Percentiles rank a stretch among this genome's conserved stretches.
Evolutionary conservation across 257 asterid genomes (phyloP).

Genomic region (Rauvolfia tetraphylla): DNA sequence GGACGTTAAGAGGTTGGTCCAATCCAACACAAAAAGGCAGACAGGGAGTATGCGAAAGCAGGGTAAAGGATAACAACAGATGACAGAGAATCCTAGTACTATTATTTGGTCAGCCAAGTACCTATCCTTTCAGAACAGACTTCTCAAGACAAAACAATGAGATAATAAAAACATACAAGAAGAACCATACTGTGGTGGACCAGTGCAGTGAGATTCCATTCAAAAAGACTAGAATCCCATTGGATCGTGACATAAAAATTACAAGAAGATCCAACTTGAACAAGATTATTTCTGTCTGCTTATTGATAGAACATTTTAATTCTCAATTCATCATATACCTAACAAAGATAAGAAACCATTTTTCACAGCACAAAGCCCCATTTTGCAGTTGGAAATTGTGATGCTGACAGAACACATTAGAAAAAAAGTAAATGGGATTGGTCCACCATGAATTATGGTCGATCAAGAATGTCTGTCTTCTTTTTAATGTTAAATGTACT

Average conservation of each 20-base stretch:
- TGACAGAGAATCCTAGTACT: slow-evolving; percentile 3
- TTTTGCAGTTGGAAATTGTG: slow-evolving; percentile 1
- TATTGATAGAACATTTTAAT: background rate
- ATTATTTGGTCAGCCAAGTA: background rate
- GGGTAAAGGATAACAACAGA: background rate
- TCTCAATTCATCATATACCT: background rate
- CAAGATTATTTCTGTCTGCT: background rate
- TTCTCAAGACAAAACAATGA: background rate
- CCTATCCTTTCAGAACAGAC: background rate
- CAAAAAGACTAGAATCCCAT: background rate
- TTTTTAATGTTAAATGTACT: background rate
- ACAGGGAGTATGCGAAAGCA: background rate
- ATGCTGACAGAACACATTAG: background rate
- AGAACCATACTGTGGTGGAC: background rate
- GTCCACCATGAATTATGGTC: slow-evolving; percentile 4
- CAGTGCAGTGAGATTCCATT: background rate
- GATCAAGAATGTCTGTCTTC: background rate
- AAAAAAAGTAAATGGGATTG: background rate
- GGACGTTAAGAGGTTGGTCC: background rate
- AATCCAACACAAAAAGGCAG: background rate
- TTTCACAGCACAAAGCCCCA: slow-evolving; percentile 5
- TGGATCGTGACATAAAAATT: background rate
- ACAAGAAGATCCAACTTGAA: background rate
- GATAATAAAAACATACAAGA: background rate
- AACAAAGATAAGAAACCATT: background rate